Conservation (phyloP, 2,329 filamentous ascomycete species). For the Cladosporium sp. region DNA sequence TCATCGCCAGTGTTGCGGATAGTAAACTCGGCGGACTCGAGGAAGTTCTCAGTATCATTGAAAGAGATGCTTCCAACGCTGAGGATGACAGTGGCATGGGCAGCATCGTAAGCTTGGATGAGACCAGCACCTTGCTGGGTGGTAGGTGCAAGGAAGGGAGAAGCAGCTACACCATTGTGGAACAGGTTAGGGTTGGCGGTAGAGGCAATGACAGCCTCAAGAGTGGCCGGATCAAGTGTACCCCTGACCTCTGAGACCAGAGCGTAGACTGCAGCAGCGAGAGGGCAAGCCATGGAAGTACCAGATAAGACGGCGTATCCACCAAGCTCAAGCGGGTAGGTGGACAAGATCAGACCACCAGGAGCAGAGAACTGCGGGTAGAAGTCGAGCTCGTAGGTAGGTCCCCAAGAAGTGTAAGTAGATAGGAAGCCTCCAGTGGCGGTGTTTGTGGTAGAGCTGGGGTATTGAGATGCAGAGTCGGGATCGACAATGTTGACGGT, state of each 20-base stretch:
- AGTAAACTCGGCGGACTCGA: slow-evolving; percentile 51
- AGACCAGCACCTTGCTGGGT: slow-evolving; percentile 62
- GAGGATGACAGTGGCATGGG: slow-evolving; percentile 55
- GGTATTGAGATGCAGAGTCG: slow-evolving; percentile 21
- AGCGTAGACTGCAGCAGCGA: slow-evolving; percentile 51
- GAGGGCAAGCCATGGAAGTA: slow-evolving; percentile 62
- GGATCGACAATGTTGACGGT: slow-evolving; percentile 29
- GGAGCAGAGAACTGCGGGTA: slow-evolving; percentile 59
- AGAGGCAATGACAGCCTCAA: slow-evolving; percentile 31
- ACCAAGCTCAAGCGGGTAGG: slow-evolving; percentile 47
- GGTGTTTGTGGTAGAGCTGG: slow-evolving; percentile 24
- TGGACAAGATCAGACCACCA: slow-evolving; percentile 60
- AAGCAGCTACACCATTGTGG: slow-evolving; percentile 32
- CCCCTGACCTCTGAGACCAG: slow-evolving; percentile 34
- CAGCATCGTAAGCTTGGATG: slow-evolving; percentile 61
- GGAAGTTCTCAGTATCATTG: slow-evolving; percentile 63
- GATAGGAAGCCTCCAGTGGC: slow-evolving; percentile 53
- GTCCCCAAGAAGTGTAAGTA: slow-evolving; percentile 60
- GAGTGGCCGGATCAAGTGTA: slow-evolving; percentile 29
- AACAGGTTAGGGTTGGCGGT: slow-evolving; percentile 32
- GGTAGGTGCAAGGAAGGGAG: slow-evolving; percentile 47
- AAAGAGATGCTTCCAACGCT: slow-evolving; percentile 60
- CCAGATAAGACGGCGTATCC: slow-evolving; percentile 56
- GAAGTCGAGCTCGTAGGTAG: slow-evolving; percentile 58
- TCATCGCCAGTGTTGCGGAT: slow-evolving; percentile 56